These are phyloP conservation scores for Chaetomium olivaceum DNA, from an alignment of 2,329 filamentous ascomycete genomes.

Conservation along the genomic window DNA sequence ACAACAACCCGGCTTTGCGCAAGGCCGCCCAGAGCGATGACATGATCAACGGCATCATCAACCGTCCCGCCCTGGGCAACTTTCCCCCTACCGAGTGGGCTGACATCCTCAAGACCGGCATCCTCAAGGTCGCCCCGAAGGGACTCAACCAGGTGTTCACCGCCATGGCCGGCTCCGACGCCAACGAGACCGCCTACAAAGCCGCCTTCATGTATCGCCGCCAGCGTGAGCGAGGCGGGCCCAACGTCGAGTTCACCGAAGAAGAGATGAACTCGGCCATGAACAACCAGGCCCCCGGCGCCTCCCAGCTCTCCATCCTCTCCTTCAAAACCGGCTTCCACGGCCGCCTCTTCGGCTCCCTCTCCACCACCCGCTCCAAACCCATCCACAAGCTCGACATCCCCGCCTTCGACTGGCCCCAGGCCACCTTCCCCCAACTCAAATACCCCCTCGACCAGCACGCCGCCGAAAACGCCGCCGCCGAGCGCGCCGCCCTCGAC, in stretches of 20 bases:
- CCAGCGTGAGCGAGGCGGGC: conserved; percentile 76
- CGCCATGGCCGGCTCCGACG: conserved; percentile 83
- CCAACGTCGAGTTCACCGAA: conserved; percentile 73
- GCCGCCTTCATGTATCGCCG: conserved; percentile 92
- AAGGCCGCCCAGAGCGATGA: conserved; percentile 71
- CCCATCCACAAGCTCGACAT: conserved; percentile 94
- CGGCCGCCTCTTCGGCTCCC: conserved; percentile 81
- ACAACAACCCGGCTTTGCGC: conserved; percentile 80
- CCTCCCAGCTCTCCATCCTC: conserved; percentile 76
- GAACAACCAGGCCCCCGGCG: conserved; percentile 76
- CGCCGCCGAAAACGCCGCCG: conserved; percentile 74
- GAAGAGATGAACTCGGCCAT: conserved; percentile 75
- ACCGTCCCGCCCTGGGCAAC: conserved; percentile 86
- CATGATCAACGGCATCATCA: conserved; percentile 80
- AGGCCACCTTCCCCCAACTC: conserved; percentile 79
- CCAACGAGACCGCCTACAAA: conserved; percentile 94
- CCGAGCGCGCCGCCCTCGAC: conserved; percentile 77
- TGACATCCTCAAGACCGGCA: conserved; percentile 73
- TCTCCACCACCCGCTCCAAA: conserved; percentile 90
- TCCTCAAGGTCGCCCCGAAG: conserved; percentile 79
- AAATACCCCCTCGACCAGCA: conserved; percentile 86
- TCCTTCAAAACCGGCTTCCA: conserved; percentile 90
- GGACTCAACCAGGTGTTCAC: conserved; percentile 89
- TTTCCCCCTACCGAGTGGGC: conserved; percentile 88
- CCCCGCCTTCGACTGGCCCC: conserved; percentile 92